Evolutionary conservation across 331 rosid genomes (phyloP), one percentile per base, ranked within the genome.

Genomic region (Quercus tomentella): DNA sequence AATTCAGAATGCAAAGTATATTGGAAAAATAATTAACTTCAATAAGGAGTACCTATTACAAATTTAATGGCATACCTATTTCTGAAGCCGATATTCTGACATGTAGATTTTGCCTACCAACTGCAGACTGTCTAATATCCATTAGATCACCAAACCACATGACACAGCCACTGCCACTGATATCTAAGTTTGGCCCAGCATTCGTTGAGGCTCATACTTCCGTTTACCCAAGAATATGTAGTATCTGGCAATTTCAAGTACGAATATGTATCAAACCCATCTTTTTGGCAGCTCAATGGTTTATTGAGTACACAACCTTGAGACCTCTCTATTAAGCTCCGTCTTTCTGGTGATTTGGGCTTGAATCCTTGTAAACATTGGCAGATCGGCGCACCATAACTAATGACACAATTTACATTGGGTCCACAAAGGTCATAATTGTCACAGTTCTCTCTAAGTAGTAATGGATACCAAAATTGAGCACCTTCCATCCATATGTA

Each of bases 361-460:
- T 31, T 75, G 74, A 88, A 88, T 30, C 92, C 90, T 76, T 75
- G n/a, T 73, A 88, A 61, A 54, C 92, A 86, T 62, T 82, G 88
- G 65, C 87, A 89, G 41, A 84, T 80, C 0, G 87, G 92, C 7
- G 90, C 41, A 35, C 41, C 6, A 86, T 76, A 80, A 12, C 90
- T 31, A 25, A 84, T 84, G 6, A 78, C 76, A 76, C 91, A 89
- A 77, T 66, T 80, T 66, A 88, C 88, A 78, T 80, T 80, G 6
- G 88, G 83, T 4, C 90, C 93, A 82, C 90, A 90, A 23, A 84
- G 82, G 14, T 77, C 81, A 69, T 84, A 90, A 28, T 8, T 78
- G 56, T 90, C 93, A 72, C 91, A 90, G 7, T 52, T 60, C 78
- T 88, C 93, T 80, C 84, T 51, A n/a, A 91, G 93, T 26, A 87